Percentiles rank a stretch among this genome's conserved stretches.
These are phyloP conservation scores for Litsea cubeba DNA, from an alignment of 164 flowering plant species.

Conservation along the genomic window DNA sequence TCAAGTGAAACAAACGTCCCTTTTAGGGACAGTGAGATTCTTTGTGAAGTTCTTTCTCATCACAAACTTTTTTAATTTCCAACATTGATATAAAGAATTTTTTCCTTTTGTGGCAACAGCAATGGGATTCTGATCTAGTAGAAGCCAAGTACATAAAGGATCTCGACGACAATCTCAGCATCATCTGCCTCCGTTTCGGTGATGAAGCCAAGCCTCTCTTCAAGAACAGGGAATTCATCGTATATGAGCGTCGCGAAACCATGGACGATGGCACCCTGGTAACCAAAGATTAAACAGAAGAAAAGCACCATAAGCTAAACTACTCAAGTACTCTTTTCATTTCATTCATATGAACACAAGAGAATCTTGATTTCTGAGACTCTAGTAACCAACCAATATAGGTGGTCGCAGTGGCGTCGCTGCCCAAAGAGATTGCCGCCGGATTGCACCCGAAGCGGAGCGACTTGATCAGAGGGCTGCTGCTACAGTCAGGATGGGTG, in stretches of 20 bases:
- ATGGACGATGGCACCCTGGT: conserved; percentile 95
- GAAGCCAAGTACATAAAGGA: conserved; percentile 79
- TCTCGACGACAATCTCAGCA: conserved; percentile 68
- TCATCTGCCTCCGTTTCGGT: conserved; percentile 65
- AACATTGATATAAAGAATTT: too few relatives aligned
- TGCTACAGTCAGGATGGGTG: conserved; percentile 91
- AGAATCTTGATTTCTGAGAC: background rate
- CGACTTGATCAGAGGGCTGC: conserved; percentile 63
- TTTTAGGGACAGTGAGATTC: too few relatives aligned
- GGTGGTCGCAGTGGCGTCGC: conserved; percentile 94
- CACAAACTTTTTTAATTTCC: background rate
- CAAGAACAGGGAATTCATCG: conserved; percentile 79
- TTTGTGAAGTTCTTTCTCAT: too few relatives aligned
- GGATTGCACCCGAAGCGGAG: conserved; percentile 74
- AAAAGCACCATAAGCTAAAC: background rate
- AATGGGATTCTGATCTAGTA: conserved; percentile 82
- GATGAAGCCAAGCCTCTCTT: conserved; percentile 65
- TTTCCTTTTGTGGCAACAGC: conserved; percentile 30
- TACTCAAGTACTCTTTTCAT: too few relatives aligned
- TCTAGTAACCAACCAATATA: background rate
- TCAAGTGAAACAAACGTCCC: too few relatives aligned
- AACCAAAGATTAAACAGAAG: background rate
- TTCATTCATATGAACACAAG: background rate
- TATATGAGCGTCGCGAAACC: conserved; percentile 80
- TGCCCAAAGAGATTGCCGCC: conserved; percentile 86